Base-by-base conservation (phyloP, 75 land plant genomes). In the Selaginella tamariscina region DNA sequence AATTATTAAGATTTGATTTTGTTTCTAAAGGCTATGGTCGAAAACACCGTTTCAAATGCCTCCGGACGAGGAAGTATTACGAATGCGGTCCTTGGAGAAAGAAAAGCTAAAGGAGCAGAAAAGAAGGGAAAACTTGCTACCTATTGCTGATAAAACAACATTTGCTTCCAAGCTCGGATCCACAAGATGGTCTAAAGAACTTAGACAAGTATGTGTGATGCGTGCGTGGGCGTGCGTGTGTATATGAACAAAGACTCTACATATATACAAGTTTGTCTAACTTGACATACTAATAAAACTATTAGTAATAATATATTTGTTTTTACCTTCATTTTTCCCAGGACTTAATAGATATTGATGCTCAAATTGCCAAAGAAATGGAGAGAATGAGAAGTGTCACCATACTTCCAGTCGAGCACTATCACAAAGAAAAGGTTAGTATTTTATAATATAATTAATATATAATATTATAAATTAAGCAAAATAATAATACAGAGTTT, bases 21-120 rank as follows among this genome's bases (percentile, higher is more conserved):
- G 2, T 27, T 56, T 56, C 21, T 31, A 24, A 21, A 75, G 77
- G 13, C 67, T 56, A 32, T 75, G 77, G 77, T 32, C 72, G 21
- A 75, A 70, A 44, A 65, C 31, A 30, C 77, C 77, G 27, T 75
- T 75, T 33, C 71, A 69, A 24, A 75, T 75, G 77, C 77, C 77
- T 0, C 44, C 74, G 0, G 77, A 75, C 64, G 77, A 75, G 31
- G 72, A 70, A 39, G 55, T 75, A 1, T 70, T 70, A 24, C 33
- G 56, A 65, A 70, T 75, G 8, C 65, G 77, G 33, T 65, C 73
- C 21, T 65, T 70, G 28, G 62, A 65, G 31, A 75, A 75, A 62
- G 55, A 70, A 54, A 54, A 68, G 57, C 31, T 27, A 26, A 70
- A 60, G 60, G 68, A 65, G n/a, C 73, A 75, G 27, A 70, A 65